Evolutionary conservation across 495 filamentous ascomycete species (phyloP), one percentile per base, ranked within the genome.

Genomic region (Penicillium salamii): DNA sequence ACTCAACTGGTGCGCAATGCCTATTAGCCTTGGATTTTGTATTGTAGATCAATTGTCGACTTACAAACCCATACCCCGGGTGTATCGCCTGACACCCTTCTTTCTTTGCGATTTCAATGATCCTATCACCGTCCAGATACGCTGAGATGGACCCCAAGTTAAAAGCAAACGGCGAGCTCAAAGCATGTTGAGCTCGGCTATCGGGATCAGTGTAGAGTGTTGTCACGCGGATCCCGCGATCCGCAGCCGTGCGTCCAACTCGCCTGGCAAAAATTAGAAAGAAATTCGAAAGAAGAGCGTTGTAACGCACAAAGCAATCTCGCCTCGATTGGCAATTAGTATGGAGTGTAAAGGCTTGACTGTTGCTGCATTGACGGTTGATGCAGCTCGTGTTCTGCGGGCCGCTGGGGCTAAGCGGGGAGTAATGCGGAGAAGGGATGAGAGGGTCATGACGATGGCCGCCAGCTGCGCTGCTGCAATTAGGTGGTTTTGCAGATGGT

Each of bases 181-280:
- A 68, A 12, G 95, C 91, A 78, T 99, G 95, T 59, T 96, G 91
- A 6, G 91, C 83, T 49, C 71, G 75, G 38, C 87, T 82, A 68
- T 99, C 95, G 8, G 91, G 89, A 54, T 95, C 88, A 28, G 93
- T 99, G 68, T 96, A 97, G 52, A 98, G 80, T 0, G 91, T 96
- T 5, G 92, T 97, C 19, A 91, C 95, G 46, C 86, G 84, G 63
- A 98, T 96, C 46, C 95, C 95, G 70, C 92, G 86, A 37, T 85
- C 77, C 21, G 87, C 75, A 7, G 93, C 93, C 17, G 93, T 98
- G 54, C 83, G 83, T 42, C 87, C 83, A 44, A 99, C 91, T 49
- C 93, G 87, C 45, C 84, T 87, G 38, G 13, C n/a, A n/a, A 50
- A 33, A 36, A 47, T 58, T 39, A 59, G 47, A 34, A 59, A 15